Evolutionary conservation across 192 early-diverging fungal genomes (phyloP).

Genomic region (Funneliformis mosseae): DNA sequence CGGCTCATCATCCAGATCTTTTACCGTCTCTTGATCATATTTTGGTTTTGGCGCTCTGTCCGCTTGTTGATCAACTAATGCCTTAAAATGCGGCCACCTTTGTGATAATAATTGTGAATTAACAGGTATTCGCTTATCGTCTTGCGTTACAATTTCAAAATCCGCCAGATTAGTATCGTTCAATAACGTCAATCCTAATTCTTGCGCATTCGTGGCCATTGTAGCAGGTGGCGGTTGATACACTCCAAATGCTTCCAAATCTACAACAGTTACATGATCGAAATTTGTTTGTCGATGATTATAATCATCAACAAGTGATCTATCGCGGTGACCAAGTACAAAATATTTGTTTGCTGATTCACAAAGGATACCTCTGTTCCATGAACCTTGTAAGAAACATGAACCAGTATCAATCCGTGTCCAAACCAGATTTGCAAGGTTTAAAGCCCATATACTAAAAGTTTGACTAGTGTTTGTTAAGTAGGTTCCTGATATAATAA

Average conservation of each 20-base stretch:
- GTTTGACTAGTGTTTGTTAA: slow-evolving; percentile 67
- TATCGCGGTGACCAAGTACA: slow-evolving; percentile 71
- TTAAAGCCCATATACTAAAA: slow-evolving; percentile 74
- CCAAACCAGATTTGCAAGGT: slow-evolving; percentile 64
- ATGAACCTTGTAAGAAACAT: slow-evolving; percentile 69
- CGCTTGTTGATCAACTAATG: slow-evolving; percentile 45
- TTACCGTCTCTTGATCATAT: slow-evolving; percentile 36
- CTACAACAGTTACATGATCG: slow-evolving; percentile 70
- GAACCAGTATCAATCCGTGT: slow-evolving; percentile 68
- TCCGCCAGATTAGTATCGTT: slow-evolving; percentile 60
- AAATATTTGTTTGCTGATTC: slow-evolving; percentile 65
- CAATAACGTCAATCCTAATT: slow-evolving; percentile 59
- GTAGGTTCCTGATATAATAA: slow-evolving; percentile 73
- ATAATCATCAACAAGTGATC: slow-evolving; percentile 74
- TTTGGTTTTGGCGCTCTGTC: slow-evolving; percentile 23
- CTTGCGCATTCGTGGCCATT: slow-evolving; percentile 59
- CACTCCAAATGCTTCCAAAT: slow-evolving; percentile 74
- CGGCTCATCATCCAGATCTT: slow-evolving; percentile 19
- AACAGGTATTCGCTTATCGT: slow-evolving; percentile 54
- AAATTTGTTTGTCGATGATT: slow-evolving; percentile 80
- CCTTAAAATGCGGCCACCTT: slow-evolving; percentile 62
- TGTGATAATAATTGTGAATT: slow-evolving; percentile 56
- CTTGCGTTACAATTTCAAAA: slow-evolving; percentile 58
- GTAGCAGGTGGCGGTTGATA: slow-evolving; percentile 58
- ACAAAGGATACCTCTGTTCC: slow-evolving; percentile 75